Conservation (phyloP, 2,329 filamentous ascomycete species). For the Eurotiales sp. region DNA sequence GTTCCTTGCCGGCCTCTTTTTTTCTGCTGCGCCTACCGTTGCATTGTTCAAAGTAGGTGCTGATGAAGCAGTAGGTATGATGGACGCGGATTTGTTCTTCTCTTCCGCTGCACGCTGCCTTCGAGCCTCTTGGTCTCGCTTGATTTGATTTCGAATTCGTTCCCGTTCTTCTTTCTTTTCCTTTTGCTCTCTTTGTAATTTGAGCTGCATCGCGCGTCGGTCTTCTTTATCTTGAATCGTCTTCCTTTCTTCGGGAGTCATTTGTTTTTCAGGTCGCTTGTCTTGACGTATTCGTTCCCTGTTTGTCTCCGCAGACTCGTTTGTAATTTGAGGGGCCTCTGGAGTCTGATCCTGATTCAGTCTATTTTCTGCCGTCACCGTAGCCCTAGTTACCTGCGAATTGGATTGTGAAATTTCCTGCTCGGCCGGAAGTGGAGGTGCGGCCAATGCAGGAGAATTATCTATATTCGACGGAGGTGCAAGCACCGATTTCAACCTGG, state of each 20-base stretch:
- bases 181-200: conserved; percentile 61
- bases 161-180: conserved; percentile 66
- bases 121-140: conserved; percentile 69
- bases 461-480: conserved; percentile 26
- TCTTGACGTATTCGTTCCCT: conserved; percentile 24
- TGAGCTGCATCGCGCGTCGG: conserved; percentile 56
- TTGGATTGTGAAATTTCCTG: conserved; percentile 8
- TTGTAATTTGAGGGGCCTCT: conserved; percentile 3
- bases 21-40: conserved; percentile 16
- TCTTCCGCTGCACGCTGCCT: conserved; percentile 48
- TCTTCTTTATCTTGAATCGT: conserved; percentile 25
- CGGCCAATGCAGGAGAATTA: not conserved
- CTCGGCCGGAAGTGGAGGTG: not conserved
- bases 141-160: conserved; percentile 69
- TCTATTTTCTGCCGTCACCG: conserved; percentile 9
- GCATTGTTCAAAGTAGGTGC: not conserved
- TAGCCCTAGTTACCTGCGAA: conserved; percentile 11
- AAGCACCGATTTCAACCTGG: conserved; percentile 46
- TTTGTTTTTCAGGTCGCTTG: conserved; percentile 13
- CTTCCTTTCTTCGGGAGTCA: conserved; percentile 3
- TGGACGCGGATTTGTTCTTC: not conserved
- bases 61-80: too few relatives aligned
- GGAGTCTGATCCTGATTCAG: not conserved
- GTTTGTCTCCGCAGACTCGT: conserved; percentile 17
- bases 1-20: not conserved